These are phyloP conservation scores for Trichoderma guizhouense DNA, from an alignment of 2,329 filamentous ascomycete genomes.

Conservation along the genomic window DNA sequence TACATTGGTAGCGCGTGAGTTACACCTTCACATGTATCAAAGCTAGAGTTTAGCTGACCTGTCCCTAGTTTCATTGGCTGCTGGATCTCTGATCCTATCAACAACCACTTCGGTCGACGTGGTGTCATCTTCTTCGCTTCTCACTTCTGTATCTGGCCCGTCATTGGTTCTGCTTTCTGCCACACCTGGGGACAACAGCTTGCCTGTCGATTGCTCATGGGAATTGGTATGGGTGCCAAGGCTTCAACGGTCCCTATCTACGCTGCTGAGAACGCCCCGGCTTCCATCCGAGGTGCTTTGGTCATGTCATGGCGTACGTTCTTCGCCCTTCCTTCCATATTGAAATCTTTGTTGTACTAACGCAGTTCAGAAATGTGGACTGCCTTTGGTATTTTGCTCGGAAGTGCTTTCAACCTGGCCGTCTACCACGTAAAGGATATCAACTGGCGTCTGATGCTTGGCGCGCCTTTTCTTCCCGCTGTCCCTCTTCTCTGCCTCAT, in stretches of 20 bases:
- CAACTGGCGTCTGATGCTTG: conserved; percentile 46
- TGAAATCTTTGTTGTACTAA: neutral
- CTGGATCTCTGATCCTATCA: conserved; percentile 65
- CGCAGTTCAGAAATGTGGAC: conserved; percentile 57
- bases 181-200: conserved; percentile 67
- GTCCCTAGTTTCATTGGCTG: conserved; percentile 46
- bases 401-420: conserved; percentile 36
- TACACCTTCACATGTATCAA: conserved; percentile 22
- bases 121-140: conserved; percentile 68
- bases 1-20: conserved; percentile 45
- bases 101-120: conserved; percentile 42
- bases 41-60: conserved; percentile 14
- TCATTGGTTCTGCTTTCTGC: conserved; percentile 61
- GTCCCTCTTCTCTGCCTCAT: conserved; percentile 52
- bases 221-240: conserved; percentile 67
- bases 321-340: neutral
- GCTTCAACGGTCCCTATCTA: conserved; percentile 68
- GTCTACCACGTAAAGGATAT: conserved; percentile 27
- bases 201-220: conserved; percentile 63
- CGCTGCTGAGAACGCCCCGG: conserved; percentile 68
- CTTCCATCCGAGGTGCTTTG: conserved; percentile 65
- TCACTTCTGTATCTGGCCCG: conserved; percentile 63
- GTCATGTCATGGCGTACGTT: conserved; percentile 70
- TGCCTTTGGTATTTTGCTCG: conserved; percentile 51
- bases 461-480: conserved; percentile 58